Base-by-base conservation (phyloP, 139 green algal genomes). In the Volvox reticuliferus region DNA sequence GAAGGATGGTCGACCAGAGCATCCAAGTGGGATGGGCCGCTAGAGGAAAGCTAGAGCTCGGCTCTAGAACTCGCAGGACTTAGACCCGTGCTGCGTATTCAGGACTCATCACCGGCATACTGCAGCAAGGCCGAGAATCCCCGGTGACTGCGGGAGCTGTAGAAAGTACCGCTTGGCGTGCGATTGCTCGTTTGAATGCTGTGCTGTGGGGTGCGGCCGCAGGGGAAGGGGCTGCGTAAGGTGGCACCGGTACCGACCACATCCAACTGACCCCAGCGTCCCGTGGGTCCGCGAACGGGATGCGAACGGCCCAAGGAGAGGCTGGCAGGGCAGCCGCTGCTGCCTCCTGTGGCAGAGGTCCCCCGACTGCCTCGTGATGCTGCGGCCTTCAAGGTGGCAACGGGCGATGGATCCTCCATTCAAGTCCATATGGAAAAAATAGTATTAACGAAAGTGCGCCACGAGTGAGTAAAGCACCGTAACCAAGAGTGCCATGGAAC, bases 191-290 rank as follows among this genome's bases (percentile, higher is more conserved):
- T 26, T 35, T 71, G 50, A 3, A 30, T 16, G 30, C 44, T n/a
- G 17, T 30, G 86, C 73, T 84, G 71, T n/a, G 86, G 86, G 18
- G 71, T 90, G 73, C 86, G 50, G 50, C 50, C 55, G 86, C 86
- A 90, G 20, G 73, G 73, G n/a, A 76, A 76, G 71, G 73, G 71
- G 50, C 86, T 90, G 85, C 69, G 85, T 3, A 22, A 55, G 1
- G 67, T 1, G 67, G 0, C 69, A 18, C 73, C 69, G n/a, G 22
- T 5, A 1, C 86, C 69, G 50, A 89, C 68, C 9, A 21, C 2
- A 44, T 90, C 86, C 86, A 90, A 26, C 28, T 62, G 30, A 0
- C 86, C 86, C 86, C 86, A 90, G 20, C 86, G 71, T 1, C 85
- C 85, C 26, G 69, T 18, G 3, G 86, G 9, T 2, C 86, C 44